These are phyloP conservation scores for Podaxis rugospora DNA, from an alignment of 768 basidiomycete genomes.

Conservation along the genomic window DNA sequence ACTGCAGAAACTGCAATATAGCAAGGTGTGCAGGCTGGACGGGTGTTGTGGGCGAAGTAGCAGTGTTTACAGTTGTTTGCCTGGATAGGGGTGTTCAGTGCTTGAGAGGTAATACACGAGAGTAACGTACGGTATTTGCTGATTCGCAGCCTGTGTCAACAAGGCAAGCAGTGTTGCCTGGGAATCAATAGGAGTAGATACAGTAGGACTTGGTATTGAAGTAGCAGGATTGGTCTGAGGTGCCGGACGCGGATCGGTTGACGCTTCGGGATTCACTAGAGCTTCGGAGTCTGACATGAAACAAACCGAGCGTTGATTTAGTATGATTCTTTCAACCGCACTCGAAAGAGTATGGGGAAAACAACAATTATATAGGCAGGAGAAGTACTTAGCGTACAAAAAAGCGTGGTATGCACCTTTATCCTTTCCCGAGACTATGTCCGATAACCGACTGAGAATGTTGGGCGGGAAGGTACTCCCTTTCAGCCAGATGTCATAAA, in stretches of 20 bases:
- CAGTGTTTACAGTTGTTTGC: slow-evolving; percentile 60
- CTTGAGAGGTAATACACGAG: neutral
- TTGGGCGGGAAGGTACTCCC: slow-evolving; percentile 80
- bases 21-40: slow-evolving; percentile 60
- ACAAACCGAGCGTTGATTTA: slow-evolving; percentile 61
- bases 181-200: slow-evolving; percentile 33
- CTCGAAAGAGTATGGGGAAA: slow-evolving; percentile 33
- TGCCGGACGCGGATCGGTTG: slow-evolving; percentile 35
- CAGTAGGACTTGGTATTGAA: slow-evolving; percentile 21
- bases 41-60: slow-evolving; percentile 24
- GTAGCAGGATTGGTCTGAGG: slow-evolving; percentile 24
- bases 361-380: slow-evolving; percentile 59
- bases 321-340: slow-evolving; percentile 56
- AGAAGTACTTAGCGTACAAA: slow-evolving; percentile 82
- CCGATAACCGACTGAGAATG: slow-evolving; percentile 68
- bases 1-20: slow-evolving; percentile 64
- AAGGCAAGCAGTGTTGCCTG: slow-evolving; percentile 68
- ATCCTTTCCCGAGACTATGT: slow-evolving; percentile 63
- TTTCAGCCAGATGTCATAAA: slow-evolving; percentile 97
- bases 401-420: slow-evolving; percentile 84
- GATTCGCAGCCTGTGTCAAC: slow-evolving; percentile 59
- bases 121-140: slow-evolving; percentile 21
- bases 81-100: slow-evolving; percentile 25
- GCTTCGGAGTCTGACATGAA: slow-evolving; percentile 57
- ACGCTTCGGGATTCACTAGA: slow-evolving; percentile 24